Conservation (phyloP, 768 basidiomycete species). For the Exsudoporus frostii region DNA sequence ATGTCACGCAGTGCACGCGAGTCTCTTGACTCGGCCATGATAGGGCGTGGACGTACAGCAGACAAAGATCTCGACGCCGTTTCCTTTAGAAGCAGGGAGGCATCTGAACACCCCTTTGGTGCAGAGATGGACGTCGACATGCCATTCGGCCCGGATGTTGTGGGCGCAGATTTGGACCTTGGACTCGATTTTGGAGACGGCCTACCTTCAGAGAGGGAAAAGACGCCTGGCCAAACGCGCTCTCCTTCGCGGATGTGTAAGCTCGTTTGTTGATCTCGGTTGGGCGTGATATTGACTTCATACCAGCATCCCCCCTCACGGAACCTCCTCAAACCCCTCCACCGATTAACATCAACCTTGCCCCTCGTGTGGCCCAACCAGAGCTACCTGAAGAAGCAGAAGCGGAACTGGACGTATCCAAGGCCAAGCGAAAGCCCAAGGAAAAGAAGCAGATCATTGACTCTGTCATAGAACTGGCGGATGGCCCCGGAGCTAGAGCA, state of each 20-base stretch:
- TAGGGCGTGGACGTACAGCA: conserved; percentile 43
- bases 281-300: conserved; percentile 4
- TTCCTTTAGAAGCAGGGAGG: conserved; percentile 62
- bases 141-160: conserved; percentile 48
- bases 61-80: conserved; percentile 59
- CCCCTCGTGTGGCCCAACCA: conserved; percentile 46
- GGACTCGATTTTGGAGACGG: conserved; percentile 68
- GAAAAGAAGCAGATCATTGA: conserved; percentile 91
- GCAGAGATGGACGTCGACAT: conserved; percentile 51
- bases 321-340: conserved; percentile 78
- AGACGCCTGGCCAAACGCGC: conserved; percentile 57
- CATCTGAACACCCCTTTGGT: conserved; percentile 65
- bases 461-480: conserved; percentile 78
- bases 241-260: conserved; percentile 68
- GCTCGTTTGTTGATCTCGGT: conserved; percentile 22
- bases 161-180: conserved; percentile 59
- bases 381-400: conserved; percentile 36
- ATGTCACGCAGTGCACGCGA: conserved; percentile 43
- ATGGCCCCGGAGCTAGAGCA: conserved; percentile 52
- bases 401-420: conserved; percentile 29
- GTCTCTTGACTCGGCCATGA: conserved; percentile 60
- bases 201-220: conserved; percentile 43
- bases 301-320: conserved; percentile 69
- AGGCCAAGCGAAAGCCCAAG: conserved; percentile 51
- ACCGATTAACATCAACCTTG: conserved; percentile 47